Conservation (phyloP, 441 rosid species). For the Aleurites moluccanus region DNA sequence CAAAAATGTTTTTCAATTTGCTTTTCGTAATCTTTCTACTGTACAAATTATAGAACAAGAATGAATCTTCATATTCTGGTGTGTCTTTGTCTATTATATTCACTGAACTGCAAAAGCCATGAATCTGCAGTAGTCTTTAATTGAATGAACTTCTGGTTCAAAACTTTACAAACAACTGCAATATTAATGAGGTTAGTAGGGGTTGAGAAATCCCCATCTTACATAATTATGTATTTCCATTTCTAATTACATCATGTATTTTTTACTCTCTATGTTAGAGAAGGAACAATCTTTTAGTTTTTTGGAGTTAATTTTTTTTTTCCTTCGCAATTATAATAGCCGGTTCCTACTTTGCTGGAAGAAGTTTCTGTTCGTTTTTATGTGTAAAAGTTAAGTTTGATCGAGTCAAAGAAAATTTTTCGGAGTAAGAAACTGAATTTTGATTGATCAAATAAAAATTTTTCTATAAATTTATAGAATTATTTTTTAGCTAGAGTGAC, state of each 20-base stretch:
- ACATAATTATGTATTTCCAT: background rate
- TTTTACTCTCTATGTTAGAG: background rate
- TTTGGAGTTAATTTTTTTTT: background rate
- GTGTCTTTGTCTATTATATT: background rate
- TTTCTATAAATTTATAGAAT: too few relatives aligned
- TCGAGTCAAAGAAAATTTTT: too few relatives aligned
- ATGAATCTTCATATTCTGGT: background rate
- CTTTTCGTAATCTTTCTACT: background rate
- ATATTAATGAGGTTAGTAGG: conserved; percentile 30
- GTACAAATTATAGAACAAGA: background rate
- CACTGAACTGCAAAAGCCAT: background rate
- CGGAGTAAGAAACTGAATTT: too few relatives aligned
- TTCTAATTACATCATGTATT: background rate
- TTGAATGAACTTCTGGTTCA: conserved; percentile 1
- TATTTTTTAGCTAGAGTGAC: too few relatives aligned
- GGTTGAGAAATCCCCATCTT: conserved; percentile 20
- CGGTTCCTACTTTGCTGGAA: background rate
- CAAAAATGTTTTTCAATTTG: background rate
- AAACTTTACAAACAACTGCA: conserved; percentile 27
- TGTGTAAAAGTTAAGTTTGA: too few relatives aligned
- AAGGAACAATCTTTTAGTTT: background rate
- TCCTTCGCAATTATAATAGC: background rate
- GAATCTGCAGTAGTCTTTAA: background rate
- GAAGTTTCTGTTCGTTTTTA: background rate
- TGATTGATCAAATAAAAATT: too few relatives aligned